Conservation (phyloP, 2,329 filamentous ascomycete species). For the Ilyonectria robusta region DNA sequence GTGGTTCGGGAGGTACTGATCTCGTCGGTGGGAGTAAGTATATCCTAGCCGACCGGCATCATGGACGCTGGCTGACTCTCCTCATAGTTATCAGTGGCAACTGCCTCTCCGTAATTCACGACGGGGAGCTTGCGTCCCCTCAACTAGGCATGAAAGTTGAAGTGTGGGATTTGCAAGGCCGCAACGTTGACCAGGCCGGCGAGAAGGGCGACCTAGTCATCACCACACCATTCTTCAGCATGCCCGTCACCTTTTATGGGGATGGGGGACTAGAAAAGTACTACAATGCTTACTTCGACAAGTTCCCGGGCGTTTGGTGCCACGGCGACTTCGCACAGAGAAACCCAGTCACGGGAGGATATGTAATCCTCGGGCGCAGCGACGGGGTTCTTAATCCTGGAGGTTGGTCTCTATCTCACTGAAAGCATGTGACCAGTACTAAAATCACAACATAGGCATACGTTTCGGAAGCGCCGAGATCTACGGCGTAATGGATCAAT, state of each 20-base stretch:
- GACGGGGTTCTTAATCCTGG: background rate
- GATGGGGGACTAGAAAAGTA: background rate
- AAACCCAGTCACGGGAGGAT: background rate
- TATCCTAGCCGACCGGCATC: background rate
- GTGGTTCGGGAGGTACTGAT: background rate
- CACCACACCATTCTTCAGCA: background rate
- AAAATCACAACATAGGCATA: background rate
- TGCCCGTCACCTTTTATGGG: background rate
- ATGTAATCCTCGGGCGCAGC: background rate
- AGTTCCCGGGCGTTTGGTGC: background rate
- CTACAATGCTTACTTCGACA: background rate
- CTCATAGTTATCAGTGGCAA: background rate
- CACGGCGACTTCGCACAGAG: background rate
- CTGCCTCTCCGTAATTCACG: background rate
- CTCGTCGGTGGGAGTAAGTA: background rate
- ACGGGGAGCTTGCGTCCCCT: constrained; percentile 12
- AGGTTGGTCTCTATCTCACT: background rate
- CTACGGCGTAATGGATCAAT: background rate
- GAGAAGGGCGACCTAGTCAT: background rate
- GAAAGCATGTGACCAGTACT: background rate
- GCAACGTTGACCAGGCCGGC: background rate
- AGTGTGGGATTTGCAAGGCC: constrained; percentile 2
- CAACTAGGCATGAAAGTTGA: constrained; percentile 12
- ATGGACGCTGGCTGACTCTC: background rate
- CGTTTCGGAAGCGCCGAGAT: background rate